Percentiles rank a stretch among this genome's conserved stretches.
Evolutionary conservation across 306 rosid species (phyloP).

Genomic region (Acacia acuminata): DNA sequence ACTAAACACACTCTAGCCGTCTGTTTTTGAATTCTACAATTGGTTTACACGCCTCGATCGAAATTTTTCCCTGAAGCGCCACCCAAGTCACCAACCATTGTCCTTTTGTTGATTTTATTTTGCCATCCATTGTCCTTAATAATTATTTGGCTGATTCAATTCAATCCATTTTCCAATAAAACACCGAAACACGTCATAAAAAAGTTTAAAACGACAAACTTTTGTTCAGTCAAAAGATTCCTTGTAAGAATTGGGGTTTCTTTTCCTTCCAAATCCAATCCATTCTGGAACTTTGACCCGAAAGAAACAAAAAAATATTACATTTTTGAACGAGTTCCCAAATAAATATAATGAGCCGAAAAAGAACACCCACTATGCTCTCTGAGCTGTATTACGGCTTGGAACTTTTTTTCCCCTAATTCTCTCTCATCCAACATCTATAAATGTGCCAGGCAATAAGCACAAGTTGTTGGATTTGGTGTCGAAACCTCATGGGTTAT

Average conservation of each 20-base stretch:
- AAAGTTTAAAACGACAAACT: not conserved
- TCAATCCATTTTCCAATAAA: not conserved
- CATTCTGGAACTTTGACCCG: no score
- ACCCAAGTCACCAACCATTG: not conserved
- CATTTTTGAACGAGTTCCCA: not conserved
- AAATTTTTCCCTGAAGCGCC: not conserved
- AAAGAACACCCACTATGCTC: not conserved
- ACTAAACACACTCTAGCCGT: no score
- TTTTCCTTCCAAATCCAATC: slow-evolving; percentile 12
- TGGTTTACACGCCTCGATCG: not conserved
- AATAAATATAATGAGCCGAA: no score
- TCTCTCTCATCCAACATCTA: no score
- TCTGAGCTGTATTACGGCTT: not conserved
- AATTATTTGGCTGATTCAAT: no score
- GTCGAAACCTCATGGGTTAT: no score
- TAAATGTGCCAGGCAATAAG: not conserved
- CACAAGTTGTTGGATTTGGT: no score
- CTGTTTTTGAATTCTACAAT: not conserved
- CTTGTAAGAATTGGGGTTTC: not conserved
- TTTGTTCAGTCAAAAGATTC: slow-evolving; percentile 40
- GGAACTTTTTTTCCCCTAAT: not conserved
- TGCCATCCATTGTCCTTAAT: no score
- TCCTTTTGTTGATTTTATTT: not conserved
- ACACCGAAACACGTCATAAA: not conserved
- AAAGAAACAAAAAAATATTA: not conserved